Evolutionary conservation across 495 filamentous ascomycete species (phyloP).

Genomic region (Penicillium cinerascens): DNA sequence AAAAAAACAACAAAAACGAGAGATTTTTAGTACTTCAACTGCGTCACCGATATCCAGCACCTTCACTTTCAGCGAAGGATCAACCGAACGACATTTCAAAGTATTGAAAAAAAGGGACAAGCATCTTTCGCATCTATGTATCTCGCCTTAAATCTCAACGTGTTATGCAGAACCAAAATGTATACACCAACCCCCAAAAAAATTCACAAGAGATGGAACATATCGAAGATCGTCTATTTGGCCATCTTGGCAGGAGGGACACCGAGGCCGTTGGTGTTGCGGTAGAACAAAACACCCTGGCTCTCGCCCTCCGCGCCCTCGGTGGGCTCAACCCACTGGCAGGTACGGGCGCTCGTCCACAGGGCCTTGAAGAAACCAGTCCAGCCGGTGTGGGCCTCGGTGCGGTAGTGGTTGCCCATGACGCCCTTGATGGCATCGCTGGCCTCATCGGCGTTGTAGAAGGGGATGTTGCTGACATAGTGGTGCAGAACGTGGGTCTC

Average conservation of each 20-base stretch:
- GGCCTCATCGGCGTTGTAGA: slow-evolving; percentile 60
- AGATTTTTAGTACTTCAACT: neutral
- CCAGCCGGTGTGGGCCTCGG: slow-evolving; percentile 48
- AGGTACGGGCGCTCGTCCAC: slow-evolving; percentile 49
- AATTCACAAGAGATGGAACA: slow-evolving; percentile 6
- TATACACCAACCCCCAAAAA: slow-evolving; percentile 3
- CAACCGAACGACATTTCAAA: neutral
- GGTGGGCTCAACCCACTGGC: slow-evolving; percentile 60
- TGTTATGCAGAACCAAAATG: neutral
- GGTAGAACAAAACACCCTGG: slow-evolving; percentile 54
- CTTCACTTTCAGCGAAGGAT: neutral
- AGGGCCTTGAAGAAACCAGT: slow-evolving; percentile 54
- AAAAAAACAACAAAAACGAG: slow-evolving; percentile 1
- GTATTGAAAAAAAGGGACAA: neutral
- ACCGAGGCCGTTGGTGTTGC: slow-evolving; percentile 70
- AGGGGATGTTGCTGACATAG: slow-evolving; percentile 59
- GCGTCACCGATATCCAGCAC: neutral
- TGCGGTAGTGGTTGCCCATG: slow-evolving; percentile 56
- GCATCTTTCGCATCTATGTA: slow-evolving; percentile 2
- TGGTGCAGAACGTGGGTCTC: slow-evolving; percentile 61
- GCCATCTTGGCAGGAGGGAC: slow-evolving; percentile 54
- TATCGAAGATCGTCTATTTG: slow-evolving; percentile 29
- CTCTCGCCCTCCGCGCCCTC: slow-evolving; percentile 58
- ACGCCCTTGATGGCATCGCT: slow-evolving; percentile 57
- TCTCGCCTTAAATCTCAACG: slow-evolving; percentile 1